Conservation (phyloP, 2,329 filamentous ascomycete genomes). For the Trichocomaceae sp. region DNA sequence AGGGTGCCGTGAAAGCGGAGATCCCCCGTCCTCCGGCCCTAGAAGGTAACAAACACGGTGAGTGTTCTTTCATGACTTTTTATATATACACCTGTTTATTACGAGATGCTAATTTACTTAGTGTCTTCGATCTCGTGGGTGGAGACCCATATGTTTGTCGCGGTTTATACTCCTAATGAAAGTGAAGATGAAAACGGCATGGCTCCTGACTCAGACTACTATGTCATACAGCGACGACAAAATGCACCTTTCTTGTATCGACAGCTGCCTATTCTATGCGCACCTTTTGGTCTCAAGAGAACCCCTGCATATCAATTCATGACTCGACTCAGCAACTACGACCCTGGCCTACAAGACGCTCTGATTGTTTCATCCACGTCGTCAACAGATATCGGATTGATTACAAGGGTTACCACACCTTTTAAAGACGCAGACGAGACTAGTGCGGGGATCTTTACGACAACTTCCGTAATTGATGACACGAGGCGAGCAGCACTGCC, state of each 20-base stretch:
- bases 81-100: not conserved
- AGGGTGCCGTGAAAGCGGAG: slow-evolving; percentile 67
- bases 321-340: slow-evolving; percentile 69
- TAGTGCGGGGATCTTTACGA: slow-evolving; percentile 64
- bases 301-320: slow-evolving; percentile 70
- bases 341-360: slow-evolving; percentile 71
- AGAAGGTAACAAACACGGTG: slow-evolving; percentile 59
- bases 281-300: slow-evolving; percentile 61
- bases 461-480: slow-evolving; percentile 66
- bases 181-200: slow-evolving; percentile 48
- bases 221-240: slow-evolving; percentile 66
- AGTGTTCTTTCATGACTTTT: slow-evolving; percentile 23
- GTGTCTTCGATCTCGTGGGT: slow-evolving; percentile 83
- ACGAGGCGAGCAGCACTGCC: slow-evolving; percentile 69
- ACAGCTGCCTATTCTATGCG: slow-evolving; percentile 66
- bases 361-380: slow-evolving; percentile 77
- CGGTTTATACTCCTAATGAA: slow-evolving; percentile 63
- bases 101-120: slow-evolving; percentile 14
- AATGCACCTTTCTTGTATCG: slow-evolving; percentile 61
- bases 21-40: slow-evolving; percentile 71
- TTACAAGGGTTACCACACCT: slow-evolving; percentile 66
- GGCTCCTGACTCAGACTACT: slow-evolving; percentile 62
- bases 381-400: slow-evolving; percentile 68
- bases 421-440: slow-evolving; percentile 52
- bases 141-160: slow-evolving; percentile 76